Evolutionary conservation across 352 stramenopile genomes (phyloP), one percentile per base, ranked within the genome.

Genomic region (Phytopythium aichiense): DNA sequence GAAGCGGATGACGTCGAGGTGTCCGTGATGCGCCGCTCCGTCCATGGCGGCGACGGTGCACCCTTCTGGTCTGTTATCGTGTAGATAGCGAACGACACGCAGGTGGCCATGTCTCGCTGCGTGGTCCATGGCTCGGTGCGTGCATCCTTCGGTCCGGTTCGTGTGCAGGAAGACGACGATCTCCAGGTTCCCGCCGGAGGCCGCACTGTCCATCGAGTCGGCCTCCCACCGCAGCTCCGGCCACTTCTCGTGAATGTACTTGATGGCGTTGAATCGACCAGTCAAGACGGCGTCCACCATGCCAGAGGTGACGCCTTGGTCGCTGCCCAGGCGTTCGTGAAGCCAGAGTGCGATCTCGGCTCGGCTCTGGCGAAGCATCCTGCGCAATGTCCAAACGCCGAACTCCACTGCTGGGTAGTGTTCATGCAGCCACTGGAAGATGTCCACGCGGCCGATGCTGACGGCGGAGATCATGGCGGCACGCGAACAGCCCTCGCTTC

Each of bases 1-100:
- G 58, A 71, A 76, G 0, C 52, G 48, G 48, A 81, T 71, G n/a
- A 81, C 53, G 7, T 66, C 33, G 6, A 76, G 16, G 23, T 78
- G 60, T 7, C 70, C 63, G n/a, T 68, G 62, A 20, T 35, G 56
- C 0, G 68, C 65, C 4, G 73, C 70, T 7, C 68, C 31, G 31
- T 78, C 56, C 40, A 78, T 78, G 9, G 73, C 73, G 13, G 72
- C 61, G n/a, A 66, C 60, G 1, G 60, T 77, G 35, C 67, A 74
- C 7, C 68, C 70, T 71, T 77, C 73, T 7, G 59, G 37, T 13
- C 71, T 60, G 52, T 74, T 64, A 31, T 64, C 28, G 30, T 78
- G 68, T 13, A 81, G 37, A 69, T 65, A 78, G 31, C 51, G 46
- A 25, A 78, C 70, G 13, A 78, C 61, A 4, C 58, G 25, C 23